These are phyloP conservation scores for Kazachstania sp. DNA, from an alignment of 1,139 yeast genomes.

Conservation along the genomic window DNA sequence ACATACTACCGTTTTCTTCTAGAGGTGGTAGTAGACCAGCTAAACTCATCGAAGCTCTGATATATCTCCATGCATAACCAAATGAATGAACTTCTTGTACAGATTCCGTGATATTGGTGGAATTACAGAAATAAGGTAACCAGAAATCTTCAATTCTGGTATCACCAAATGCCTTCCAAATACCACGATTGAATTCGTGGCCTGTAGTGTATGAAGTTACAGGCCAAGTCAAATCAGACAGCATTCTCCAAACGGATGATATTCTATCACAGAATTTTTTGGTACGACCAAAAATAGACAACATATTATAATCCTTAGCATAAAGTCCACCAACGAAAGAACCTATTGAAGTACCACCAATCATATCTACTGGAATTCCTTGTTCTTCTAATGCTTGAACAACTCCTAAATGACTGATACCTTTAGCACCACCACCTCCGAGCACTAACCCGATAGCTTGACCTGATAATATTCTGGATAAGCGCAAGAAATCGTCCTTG, in stretches of 20 bases:
- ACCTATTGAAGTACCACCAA: constrained; percentile 96
- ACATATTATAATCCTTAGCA: constrained; percentile 84
- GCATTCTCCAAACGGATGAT: constrained; percentile 77
- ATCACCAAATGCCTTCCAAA: constrained; percentile 93
- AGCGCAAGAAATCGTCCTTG: constrained; percentile 79
- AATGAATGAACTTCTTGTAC: constrained; percentile 89
- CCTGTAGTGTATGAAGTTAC: constrained; percentile 93
- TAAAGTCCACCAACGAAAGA: constrained; percentile 92
- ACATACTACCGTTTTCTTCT: constrained; percentile 82
- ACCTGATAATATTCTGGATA: constrained; percentile 84
- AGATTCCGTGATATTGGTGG: constrained; percentile 94
- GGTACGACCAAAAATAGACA: constrained; percentile 83
- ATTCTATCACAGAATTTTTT: constrained; percentile 79
- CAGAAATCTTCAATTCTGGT: constrained; percentile 92
- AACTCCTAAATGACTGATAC: constrained; percentile 85
- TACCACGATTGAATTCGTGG: constrained; percentile 91
- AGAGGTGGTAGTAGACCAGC: constrained; percentile 92
- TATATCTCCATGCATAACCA: constrained; percentile 93
- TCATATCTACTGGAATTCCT: constrained; percentile 87
- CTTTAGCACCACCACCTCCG: constrained; percentile 98
- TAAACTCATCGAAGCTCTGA: constrained; percentile 92
- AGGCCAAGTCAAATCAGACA: constrained; percentile 83
- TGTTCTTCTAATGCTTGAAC: constrained; percentile 87
- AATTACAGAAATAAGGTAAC: constrained; percentile 80
- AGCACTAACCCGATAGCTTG: constrained; percentile 89